Base-by-base conservation (phyloP, 116 monocot species). In the Papilionanthe hybrid region DNA sequence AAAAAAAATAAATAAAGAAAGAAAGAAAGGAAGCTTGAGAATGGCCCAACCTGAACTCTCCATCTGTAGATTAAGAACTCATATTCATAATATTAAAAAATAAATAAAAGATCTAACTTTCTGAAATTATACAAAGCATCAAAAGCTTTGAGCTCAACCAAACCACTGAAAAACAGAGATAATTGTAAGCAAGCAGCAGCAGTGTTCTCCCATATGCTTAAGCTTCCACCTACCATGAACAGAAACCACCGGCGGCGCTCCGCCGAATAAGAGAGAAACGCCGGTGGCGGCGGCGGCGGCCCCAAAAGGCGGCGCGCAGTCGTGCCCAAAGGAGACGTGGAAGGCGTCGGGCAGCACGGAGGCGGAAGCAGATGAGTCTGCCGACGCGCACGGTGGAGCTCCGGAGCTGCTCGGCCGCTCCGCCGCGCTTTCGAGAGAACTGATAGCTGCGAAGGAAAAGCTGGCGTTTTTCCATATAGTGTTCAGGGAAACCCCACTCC, bases 381-480 rank as follows among this genome's bases (percentile, higher is more conserved):
- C 63, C 50, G 9, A 58, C 45, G 55, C 81, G 72, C n/a, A 81
- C 81, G 25, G 81, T 73, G 9, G 55, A 81, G 60, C 60, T 57
- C 17, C 75, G 28, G 2, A 75, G 43, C 42, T 25, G 73, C 45
- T 73, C 75, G 20, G 37, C 15, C 17, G 22, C 27, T 11, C 13
- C 6, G 17, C 28, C 44, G 74, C 17, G 73, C 57, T 75, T 75
- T 8, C 81, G 29, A 9, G 81, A 81, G 63, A 81, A 81, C 19
- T 75, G 81, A 37, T 81, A 81, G 81, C 81, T 81, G 29, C 75
- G 81, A 19, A 81, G 75, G 75, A 81, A 81, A 73, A 81, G 55
- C 75, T 75, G 73, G 74, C 81, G 55, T 42, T 75, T 81, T 55
- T 75, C 81, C 60, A 75, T 44, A 60, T 81, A 41, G 23, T 76